Conservation (phyloP, 441 rosid genomes). For the Pelargonium citronellum region DNA sequence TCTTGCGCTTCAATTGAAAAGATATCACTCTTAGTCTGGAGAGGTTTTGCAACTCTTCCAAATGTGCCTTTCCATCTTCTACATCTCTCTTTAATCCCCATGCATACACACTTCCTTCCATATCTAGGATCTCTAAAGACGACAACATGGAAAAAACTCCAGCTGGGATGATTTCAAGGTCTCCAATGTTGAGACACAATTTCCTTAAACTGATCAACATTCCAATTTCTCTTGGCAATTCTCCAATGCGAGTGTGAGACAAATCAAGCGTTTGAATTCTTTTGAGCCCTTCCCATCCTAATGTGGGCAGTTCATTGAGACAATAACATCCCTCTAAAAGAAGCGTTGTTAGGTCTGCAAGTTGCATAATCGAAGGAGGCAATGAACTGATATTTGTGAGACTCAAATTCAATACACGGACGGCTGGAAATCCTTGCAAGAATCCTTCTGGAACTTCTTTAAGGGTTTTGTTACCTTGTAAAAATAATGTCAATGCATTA, state of each 20-base stretch:
- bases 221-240: slow-evolving; percentile 28
- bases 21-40: slow-evolving; percentile 12
- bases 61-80: slow-evolving; percentile 27
- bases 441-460: slow-evolving; percentile 15
- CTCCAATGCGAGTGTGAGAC: slow-evolving; percentile 26
- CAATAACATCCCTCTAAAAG: slow-evolving; percentile 28
- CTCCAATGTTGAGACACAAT: slow-evolving; percentile 31
- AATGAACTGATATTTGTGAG: slow-evolving; percentile 25
- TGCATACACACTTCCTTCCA: slow-evolving; percentile 30
- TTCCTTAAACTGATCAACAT: slow-evolving; percentile 24
- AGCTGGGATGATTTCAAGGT: slow-evolving; percentile 23
- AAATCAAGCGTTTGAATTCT: slow-evolving; percentile 36
- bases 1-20: slow-evolving; percentile 19
- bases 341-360: slow-evolving; percentile 26
- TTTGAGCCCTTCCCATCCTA: slow-evolving; percentile 20
- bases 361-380: slow-evolving; percentile 24
- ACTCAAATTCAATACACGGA: slow-evolving; percentile 26
- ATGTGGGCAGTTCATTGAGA: slow-evolving; percentile 27
- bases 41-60: slow-evolving; percentile 27
- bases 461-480: slow-evolving; percentile 27
- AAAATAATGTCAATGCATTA: slow-evolving; percentile 23
- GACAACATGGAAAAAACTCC: slow-evolving; percentile 23
- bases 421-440: slow-evolving; percentile 22
- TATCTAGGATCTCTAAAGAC: slow-evolving; percentile 29
- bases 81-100: slow-evolving; percentile 21